A percentile compares a stretch with the other conserved stretches of the same genome.
Evolutionary conservation across 129 eudicot genomes (phyloP).

Genomic region (Gnaphalium uliginosum): DNA sequence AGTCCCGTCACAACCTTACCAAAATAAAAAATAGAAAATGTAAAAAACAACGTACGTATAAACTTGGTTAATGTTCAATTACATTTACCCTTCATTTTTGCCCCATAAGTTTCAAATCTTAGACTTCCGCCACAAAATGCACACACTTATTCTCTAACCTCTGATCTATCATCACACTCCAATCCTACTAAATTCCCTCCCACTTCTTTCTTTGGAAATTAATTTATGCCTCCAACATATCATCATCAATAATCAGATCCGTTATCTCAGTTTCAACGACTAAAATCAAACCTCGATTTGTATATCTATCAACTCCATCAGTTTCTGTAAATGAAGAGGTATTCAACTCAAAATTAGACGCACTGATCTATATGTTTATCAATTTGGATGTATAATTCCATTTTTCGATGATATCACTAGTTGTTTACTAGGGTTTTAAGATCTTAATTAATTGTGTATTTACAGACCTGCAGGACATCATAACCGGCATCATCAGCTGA

Average conservation of each 20-base stretch:
- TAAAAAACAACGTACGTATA: too few species aligned
- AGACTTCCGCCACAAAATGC: constrained; percentile 5
- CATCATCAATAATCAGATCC: constrained; percentile 28
- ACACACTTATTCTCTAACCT: constrained; percentile 15
- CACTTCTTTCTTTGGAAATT: background rate
- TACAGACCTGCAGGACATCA: constrained; percentile 46
- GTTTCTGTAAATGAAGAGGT: constrained; percentile 36
- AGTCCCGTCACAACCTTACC: too few species aligned
- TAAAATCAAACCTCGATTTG: constrained; percentile 17
- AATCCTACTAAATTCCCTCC: constrained; percentile 25
- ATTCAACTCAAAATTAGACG: constrained; percentile 4
- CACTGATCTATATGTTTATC: constrained; percentile 22
- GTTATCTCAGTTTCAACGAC: constrained; percentile 8
- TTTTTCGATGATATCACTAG: too few species aligned
- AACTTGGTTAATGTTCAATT: too few species aligned
- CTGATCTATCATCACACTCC: constrained; percentile 3
- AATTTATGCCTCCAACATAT: background rate
- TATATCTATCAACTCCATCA: constrained; percentile 6
- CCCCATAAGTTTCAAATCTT: constrained; percentile 19
- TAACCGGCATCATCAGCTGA: constrained; percentile 67
- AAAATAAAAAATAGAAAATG: too few species aligned
- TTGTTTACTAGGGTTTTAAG: background rate
- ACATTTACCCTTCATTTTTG: background rate
- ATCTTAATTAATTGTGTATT: constrained; percentile 3
- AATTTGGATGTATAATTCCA: background rate